phyloP scores from a whole-genome alignment of 768 basidiomycete genomes.

The Mycena pura region DNA sequence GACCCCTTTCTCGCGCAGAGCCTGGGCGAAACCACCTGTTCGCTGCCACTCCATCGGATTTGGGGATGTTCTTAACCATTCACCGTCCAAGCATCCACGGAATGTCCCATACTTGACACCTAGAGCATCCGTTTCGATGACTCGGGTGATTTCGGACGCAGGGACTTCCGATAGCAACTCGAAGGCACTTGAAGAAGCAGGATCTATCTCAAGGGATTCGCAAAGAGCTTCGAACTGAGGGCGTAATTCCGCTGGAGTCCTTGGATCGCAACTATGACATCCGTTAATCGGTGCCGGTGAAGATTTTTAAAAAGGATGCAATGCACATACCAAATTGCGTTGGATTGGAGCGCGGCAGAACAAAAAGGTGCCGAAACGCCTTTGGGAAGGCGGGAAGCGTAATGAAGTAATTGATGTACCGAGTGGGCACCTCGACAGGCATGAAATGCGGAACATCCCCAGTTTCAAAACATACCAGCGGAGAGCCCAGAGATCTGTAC shows the following conservation, averaged over 20 bases:
- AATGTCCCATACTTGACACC: slow-evolving; percentile 67
- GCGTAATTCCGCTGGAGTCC: slow-evolving; percentile 62
- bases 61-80: slow-evolving; percentile 60
- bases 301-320: no score
- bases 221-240: slow-evolving; percentile 73
- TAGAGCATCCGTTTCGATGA: slow-evolving; percentile 63
- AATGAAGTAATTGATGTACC: slow-evolving; percentile 76
- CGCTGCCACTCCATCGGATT: slow-evolving; percentile 76
- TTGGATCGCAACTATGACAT: slow-evolving; percentile 54
- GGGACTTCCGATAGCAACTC: slow-evolving; percentile 59
- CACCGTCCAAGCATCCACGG: slow-evolving; percentile 66
- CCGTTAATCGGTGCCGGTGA: no score
- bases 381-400: slow-evolving; percentile 66
- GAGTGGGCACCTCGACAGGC: slow-evolving; percentile 69
- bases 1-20: slow-evolving; percentile 62
- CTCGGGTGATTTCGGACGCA: slow-evolving; percentile 55
- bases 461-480: slow-evolving; percentile 53
- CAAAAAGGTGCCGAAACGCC: slow-evolving; percentile 66
- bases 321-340: slow-evolving; percentile 68
- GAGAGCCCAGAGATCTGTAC: slow-evolving; percentile 73
- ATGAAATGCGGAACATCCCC: not conserved
- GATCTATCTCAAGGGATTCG: slow-evolving; percentile 59
- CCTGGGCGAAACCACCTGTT: slow-evolving; percentile 61
- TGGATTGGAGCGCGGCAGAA: slow-evolving; percentile 74
- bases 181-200: slow-evolving; percentile 56